phyloP scores from a whole-genome alignment of 2,329 filamentous ascomycete species.

The Sphaerulina musiva region DNA sequence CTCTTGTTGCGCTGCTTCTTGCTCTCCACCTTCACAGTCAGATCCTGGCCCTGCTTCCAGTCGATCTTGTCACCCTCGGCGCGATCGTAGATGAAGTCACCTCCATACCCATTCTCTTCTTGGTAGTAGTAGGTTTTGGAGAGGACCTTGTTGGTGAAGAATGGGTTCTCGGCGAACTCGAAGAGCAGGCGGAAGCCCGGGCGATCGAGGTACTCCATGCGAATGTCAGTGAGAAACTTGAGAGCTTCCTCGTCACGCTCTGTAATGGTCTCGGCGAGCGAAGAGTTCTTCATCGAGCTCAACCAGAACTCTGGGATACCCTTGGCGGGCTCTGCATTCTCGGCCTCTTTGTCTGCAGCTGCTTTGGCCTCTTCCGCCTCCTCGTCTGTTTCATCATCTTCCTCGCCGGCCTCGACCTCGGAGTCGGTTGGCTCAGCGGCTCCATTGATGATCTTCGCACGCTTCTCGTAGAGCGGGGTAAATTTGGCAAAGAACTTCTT shows the following conservation, averaged over 20 bases:
- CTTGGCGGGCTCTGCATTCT: slow-evolving; percentile 50
- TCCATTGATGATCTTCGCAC: slow-evolving; percentile 87
- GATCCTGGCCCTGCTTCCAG: slow-evolving; percentile 87
- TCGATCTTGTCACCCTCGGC: slow-evolving; percentile 97
- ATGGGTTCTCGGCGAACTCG: slow-evolving; percentile 90
- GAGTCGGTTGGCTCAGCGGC: slow-evolving; percentile 74
- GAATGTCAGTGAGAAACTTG: slow-evolving; percentile 82
- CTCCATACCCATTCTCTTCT: slow-evolving; percentile 95
- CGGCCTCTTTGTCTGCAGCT: slow-evolving; percentile 52
- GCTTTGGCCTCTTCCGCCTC: slow-evolving; percentile 49
- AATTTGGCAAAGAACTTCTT: slow-evolving; percentile 99
- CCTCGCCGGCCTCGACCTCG: slow-evolving; percentile 81
- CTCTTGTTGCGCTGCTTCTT: slow-evolving; percentile 99
- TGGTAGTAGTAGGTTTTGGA: slow-evolving; percentile 99
- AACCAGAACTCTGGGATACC: slow-evolving; percentile 99
- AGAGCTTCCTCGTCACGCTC: slow-evolving; percentile 92
- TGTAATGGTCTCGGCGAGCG: slow-evolving; percentile 96
- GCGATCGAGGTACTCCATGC: slow-evolving; percentile 98
- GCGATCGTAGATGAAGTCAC: slow-evolving; percentile 99
- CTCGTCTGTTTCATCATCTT: slow-evolving; percentile 65
- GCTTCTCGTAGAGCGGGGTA: slow-evolving; percentile 93
- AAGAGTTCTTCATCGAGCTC: slow-evolving; percentile 99
- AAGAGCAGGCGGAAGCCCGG: slow-evolving; percentile 98
- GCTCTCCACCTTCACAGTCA: slow-evolving; percentile 91
- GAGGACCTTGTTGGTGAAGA: slow-evolving; percentile 94